These are phyloP conservation scores for Castanea mollissima DNA, from an alignment of 306 rosid species.

Conservation along the genomic window DNA sequence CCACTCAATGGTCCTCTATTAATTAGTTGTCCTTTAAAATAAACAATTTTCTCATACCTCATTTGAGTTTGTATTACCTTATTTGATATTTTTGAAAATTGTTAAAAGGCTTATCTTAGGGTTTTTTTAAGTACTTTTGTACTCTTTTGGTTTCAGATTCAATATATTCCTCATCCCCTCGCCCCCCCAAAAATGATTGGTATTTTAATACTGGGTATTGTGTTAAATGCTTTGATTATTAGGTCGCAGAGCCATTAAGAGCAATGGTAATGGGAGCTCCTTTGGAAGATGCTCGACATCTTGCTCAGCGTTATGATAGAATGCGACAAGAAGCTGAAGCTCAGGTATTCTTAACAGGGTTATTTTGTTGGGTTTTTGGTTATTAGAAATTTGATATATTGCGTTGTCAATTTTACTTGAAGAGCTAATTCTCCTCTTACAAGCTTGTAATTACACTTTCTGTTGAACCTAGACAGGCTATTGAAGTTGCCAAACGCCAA, in stretches of 20 bases:
- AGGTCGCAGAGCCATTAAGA: constrained; percentile 94
- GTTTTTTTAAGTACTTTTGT: neutral
- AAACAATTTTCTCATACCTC: neutral
- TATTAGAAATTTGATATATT: neutral
- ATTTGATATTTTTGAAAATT: neutral
- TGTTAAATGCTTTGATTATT: constrained; percentile 20
- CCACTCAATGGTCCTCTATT: neutral
- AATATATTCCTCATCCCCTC: no score
- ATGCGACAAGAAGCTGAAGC: constrained; percentile 95
- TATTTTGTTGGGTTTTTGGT: constrained; percentile 3
- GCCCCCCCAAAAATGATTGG: neutral
- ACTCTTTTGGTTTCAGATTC: neutral
- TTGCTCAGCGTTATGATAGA: constrained; percentile 93
- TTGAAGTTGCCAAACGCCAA: constrained; percentile 90
- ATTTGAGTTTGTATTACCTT: neutral
- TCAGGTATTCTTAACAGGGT: constrained; percentile 53
- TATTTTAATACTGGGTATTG: neutral
- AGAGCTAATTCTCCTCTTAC: constrained; percentile 14
- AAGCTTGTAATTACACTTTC: constrained; percentile 36
- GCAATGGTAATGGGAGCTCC: constrained; percentile 97
- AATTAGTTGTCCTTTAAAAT: neutral
- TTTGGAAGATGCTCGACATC: constrained; percentile 93
- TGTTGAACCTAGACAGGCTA: constrained; percentile 88
- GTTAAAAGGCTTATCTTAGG: neutral
- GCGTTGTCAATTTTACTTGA: neutral